Conservation (phyloP, 2,329 filamentous ascomycete species). For the Arthrobotrys entomopaga region DNA sequence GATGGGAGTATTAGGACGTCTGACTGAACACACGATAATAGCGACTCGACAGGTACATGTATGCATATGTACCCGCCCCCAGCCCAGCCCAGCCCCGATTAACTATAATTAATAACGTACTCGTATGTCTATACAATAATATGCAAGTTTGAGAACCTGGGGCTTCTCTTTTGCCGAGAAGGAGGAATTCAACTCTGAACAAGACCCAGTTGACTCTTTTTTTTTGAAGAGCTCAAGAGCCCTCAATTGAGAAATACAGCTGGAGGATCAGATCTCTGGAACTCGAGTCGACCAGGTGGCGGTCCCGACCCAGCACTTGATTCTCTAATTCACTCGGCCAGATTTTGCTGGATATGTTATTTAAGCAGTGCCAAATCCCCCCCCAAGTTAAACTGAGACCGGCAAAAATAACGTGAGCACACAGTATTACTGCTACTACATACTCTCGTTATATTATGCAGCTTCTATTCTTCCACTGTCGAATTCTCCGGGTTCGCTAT, state of each 20-base stretch:
- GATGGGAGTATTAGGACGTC: too few relatives aligned
- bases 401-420: constrained; percentile 1
- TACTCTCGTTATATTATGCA: constrained; percentile 23
- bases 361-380: constrained; percentile 51
- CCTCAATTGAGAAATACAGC: constrained; percentile 1
- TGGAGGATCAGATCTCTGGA: neutral
- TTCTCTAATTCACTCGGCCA: constrained; percentile 18
- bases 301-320: neutral
- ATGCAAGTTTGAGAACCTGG: too few relatives aligned
- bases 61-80: too few relatives aligned
- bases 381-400: constrained; percentile 11
- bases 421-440: neutral
- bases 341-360: constrained; percentile 29
- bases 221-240: constrained; percentile 34
- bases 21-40: too few relatives aligned
- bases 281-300: neutral
- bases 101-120: too few relatives aligned
- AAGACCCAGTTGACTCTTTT: neutral
- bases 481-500: too few relatives aligned
- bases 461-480: neutral
- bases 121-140: too few relatives aligned
- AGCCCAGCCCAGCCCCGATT: too few relatives aligned
- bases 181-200: neutral
- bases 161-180: constrained; percentile 11
- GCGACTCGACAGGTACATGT: too few relatives aligned